A percentile compares a stretch with the other conserved stretches of the same genome.
Evolutionary conservation across 1,284 basidiomycete species (phyloP).

Genomic region (Naganishia liquefaciens): DNA sequence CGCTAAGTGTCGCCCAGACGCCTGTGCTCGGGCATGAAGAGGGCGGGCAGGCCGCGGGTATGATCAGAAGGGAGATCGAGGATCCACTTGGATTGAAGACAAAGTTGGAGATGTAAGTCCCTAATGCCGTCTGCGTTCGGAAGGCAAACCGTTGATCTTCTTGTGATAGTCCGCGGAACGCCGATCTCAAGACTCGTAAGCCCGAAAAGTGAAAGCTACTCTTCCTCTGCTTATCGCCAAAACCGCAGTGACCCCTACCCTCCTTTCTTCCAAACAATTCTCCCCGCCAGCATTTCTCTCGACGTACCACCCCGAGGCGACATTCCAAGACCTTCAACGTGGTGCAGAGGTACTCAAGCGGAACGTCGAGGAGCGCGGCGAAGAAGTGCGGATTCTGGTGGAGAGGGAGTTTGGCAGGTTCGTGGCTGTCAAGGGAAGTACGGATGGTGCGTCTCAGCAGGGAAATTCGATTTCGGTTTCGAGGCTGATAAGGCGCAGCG

Average conservation of each 20-base stretch:
- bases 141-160: background rate
- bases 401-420: constrained; percentile 98
- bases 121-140: background rate
- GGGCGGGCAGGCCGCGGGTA: constrained; percentile 35
- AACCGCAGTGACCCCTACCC: constrained; percentile 68
- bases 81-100: constrained; percentile 51
- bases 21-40: constrained; percentile 39
- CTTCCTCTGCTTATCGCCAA: background rate
- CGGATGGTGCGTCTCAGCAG: constrained; percentile 81
- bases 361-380: constrained; percentile 82
- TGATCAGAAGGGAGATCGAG: constrained; percentile 41
- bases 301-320: constrained; percentile 90
- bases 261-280: constrained; percentile 89
- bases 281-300: constrained; percentile 93
- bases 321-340: constrained; percentile 81
- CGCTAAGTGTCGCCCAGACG: constrained; percentile 41
- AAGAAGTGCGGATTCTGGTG: constrained; percentile 89
- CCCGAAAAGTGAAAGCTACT: background rate
- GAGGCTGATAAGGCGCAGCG: constrained; percentile 57
- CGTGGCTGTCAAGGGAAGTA: constrained; percentile 94
- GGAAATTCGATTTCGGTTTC: background rate
- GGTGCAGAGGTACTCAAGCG: constrained; percentile 72
- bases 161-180: constrained; percentile 37
- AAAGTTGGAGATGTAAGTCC: constrained; percentile 45
- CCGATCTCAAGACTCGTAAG: constrained; percentile 51